Evolutionary conservation across 345 rosid species (phyloP).

Genomic region (Streptanthus diversifolius): DNA sequence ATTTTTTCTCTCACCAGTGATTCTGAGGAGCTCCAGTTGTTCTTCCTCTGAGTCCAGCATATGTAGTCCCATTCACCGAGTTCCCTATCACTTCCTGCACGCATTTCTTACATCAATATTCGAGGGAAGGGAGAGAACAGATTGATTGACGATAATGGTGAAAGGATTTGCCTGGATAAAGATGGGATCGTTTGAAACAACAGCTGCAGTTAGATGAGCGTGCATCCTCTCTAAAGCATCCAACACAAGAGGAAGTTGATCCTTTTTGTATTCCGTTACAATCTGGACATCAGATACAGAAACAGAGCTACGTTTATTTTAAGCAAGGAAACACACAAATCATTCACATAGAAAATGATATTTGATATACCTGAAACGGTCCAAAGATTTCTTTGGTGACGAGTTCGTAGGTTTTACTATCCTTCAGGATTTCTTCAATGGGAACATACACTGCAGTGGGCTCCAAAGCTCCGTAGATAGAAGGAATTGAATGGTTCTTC

Average conservation of each 20-base stretch:
- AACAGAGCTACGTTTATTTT: neutral
- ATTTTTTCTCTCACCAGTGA: slow-evolving; percentile 59
- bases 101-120: neutral
- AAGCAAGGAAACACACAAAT: neutral
- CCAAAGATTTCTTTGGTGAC: slow-evolving; percentile 92
- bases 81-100: slow-evolving; percentile 86
- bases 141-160: slow-evolving; percentile 6
- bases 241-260: slow-evolving; percentile 78
- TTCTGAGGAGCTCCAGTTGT: slow-evolving; percentile 99
- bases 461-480: slow-evolving; percentile 80
- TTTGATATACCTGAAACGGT: slow-evolving; percentile 75
- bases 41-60: slow-evolving; percentile 92
- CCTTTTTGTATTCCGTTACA: slow-evolving; percentile 71
- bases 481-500: slow-evolving; percentile 81
- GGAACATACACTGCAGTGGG: slow-evolving; percentile 91
- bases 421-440: slow-evolving; percentile 81
- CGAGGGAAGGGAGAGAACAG: neutral
- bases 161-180: slow-evolving; percentile 66
- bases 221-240: slow-evolving; percentile 89
- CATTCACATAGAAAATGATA: neutral
- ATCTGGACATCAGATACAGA: slow-evolving; percentile 45
- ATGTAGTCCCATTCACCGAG: slow-evolving; percentile 89
- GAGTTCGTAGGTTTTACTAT: slow-evolving; percentile 54
- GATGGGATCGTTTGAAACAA: slow-evolving; percentile 83
- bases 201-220: slow-evolving; percentile 94